A percentile compares a stretch with the other conserved stretches of the same genome.
Evolutionary conservation across 2,329 filamentous ascomycete genomes (phyloP).

Genomic region (Alternaria dauci): DNA sequence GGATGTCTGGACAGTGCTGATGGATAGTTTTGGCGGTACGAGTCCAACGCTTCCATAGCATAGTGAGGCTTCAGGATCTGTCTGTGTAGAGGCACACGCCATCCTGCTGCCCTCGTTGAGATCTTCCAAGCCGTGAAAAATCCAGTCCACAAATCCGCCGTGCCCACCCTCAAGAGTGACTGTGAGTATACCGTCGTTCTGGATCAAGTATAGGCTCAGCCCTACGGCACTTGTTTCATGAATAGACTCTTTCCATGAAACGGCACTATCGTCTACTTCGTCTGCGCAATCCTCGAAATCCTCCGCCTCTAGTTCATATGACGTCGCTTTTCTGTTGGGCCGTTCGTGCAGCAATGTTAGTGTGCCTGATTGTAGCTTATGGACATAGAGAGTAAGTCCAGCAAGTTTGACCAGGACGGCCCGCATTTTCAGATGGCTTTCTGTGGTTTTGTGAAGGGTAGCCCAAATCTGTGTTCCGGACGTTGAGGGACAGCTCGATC

Average conservation of each 20-base stretch:
- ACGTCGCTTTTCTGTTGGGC: neutral
- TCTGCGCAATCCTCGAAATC: neutral
- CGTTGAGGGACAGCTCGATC: too few relatives aligned
- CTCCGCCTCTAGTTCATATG: neutral
- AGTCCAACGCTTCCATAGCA: fast-evolving
- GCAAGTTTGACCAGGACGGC: neutral
- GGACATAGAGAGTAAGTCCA: neutral
- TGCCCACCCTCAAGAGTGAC: neutral
- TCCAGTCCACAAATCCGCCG: neutral
- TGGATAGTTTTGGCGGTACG: neutral
- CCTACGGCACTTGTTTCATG: neutral
- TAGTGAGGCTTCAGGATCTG: neutral
- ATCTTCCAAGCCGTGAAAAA: neutral
- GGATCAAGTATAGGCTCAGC: neutral
- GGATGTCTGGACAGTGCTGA: neutral
- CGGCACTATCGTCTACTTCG: neutral
- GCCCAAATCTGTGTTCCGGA: too few relatives aligned
- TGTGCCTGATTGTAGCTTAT: neutral
- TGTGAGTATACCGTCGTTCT: neutral
- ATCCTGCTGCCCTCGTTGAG: neutral
- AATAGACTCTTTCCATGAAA: fast-evolving
- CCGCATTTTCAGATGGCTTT: neutral
- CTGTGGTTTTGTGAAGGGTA: neutral
- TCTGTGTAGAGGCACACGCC: neutral
- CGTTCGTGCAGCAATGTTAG: neutral